Conservation (phyloP, 164 flowering plant species). For the Macadamia tetraphylla region DNA sequence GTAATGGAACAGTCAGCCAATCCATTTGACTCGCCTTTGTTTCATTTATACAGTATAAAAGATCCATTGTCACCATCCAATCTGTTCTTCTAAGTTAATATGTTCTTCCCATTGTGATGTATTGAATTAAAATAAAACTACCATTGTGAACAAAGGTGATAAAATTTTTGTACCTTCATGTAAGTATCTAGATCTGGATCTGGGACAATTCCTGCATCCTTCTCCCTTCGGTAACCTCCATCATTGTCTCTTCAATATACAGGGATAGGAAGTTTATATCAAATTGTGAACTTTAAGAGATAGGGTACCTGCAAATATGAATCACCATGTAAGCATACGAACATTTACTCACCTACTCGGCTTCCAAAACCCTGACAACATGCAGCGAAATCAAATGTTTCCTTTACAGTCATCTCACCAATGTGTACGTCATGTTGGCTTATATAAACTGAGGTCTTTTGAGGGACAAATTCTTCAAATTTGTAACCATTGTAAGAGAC, state of each 20-base stretch:
- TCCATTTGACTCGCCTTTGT: no score
- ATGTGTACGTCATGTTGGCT: constrained; percentile 59
- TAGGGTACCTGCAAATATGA: background rate
- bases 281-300: background rate
- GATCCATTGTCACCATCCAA: no score
- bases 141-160: no score
- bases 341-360: constrained; percentile 31
- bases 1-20: no score
- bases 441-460: constrained; percentile 58
- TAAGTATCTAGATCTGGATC: constrained; percentile 37
- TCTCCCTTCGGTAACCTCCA: constrained; percentile 46
- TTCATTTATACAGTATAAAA: no score
- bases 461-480: constrained; percentile 59
- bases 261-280: background rate
- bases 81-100: no score
- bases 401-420: constrained; percentile 64
- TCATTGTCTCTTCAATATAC: constrained; percentile 29
- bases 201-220: constrained; percentile 49
- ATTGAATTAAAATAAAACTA: no score
- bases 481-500: constrained; percentile 50
- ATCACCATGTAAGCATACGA: background rate
- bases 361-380: constrained; percentile 56
- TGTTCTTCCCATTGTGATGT: no score
- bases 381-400: constrained; percentile 58
- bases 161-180: background rate